Evolutionary conservation across 2,329 filamentous ascomycete species (phyloP).

Genomic region (Hypoxylon sp.): DNA sequence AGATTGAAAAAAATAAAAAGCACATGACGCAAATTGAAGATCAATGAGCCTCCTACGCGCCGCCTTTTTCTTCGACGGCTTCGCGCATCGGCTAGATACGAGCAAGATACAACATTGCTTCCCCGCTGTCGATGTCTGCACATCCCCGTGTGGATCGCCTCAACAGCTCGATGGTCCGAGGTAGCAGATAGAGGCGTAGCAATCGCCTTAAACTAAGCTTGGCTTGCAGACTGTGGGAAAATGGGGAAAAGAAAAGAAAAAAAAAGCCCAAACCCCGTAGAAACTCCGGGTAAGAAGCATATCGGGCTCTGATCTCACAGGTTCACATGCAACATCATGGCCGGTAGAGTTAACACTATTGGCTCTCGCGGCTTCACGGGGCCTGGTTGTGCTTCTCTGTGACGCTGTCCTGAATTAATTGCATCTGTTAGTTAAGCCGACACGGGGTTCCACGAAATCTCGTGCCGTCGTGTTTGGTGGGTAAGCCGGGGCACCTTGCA

Average conservation of each 20-base stretch:
- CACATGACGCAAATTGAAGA: slow-evolving; percentile 7
- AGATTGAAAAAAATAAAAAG: slow-evolving; percentile 13
- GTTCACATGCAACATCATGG: slow-evolving; percentile 37
- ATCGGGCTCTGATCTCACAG: slow-evolving; percentile 41
- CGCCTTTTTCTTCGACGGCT: slow-evolving; percentile 8
- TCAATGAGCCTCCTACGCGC: slow-evolving; percentile 21
- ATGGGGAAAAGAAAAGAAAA: slow-evolving; percentile 5
- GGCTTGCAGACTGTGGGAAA: slow-evolving; percentile 12
- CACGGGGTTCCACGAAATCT: slow-evolving; percentile 44
- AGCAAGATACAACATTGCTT: slow-evolving; percentile 25
- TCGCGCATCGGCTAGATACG: slow-evolving; percentile 23
- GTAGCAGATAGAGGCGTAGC: slow-evolving; percentile 2
- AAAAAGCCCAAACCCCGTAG: slow-evolving; percentile 12
- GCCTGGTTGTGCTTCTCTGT: slow-evolving; percentile 29
- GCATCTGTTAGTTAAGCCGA: slow-evolving; percentile 34
- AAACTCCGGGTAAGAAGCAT: slow-evolving; percentile 32
- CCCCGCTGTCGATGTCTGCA: slow-evolving; percentile 28
- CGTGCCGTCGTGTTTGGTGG: slow-evolving; percentile 30
- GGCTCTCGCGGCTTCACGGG: slow-evolving; percentile 25
- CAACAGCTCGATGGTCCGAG: slow-evolving; percentile 14
- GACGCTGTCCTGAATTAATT: slow-evolving; percentile 40
- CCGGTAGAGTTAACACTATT: slow-evolving; percentile 20
- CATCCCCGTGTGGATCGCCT: slow-evolving; percentile 22
- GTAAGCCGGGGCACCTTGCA: slow-evolving; percentile 24
- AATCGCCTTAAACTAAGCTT: slow-evolving; percentile 17